Base-by-base conservation (phyloP, 129 eudicot species). In the Tagetes patula region DNA sequence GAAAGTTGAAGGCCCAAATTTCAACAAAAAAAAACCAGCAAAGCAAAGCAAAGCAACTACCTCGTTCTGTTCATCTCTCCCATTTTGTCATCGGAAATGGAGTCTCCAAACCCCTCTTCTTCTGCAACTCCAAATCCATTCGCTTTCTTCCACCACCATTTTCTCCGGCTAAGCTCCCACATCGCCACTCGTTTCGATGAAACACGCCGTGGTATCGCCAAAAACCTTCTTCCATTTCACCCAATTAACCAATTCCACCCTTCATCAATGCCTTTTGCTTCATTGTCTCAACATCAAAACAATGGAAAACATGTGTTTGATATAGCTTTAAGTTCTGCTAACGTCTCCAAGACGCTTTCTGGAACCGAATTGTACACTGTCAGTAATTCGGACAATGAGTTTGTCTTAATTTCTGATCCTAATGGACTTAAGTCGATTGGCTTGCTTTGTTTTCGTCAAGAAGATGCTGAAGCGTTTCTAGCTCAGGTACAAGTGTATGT, bases 361-460 rank as follows among this genome's bases (percentile, higher is more conserved):
- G 98, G 98, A 65, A 93, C 96, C 33, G 80, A 92, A n/a, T 71
- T 93, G 32, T 93, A 85, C 77, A 89, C 98, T 0, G 98, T 93
- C 13, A 85, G 98, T 78, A 93, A 93, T 79, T 82, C 96, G 1
- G 83, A 83, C 64, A 93, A 89, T 46, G 98, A 93, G 72, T 93
- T 93, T 67, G 96, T 93, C 52, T 78, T 93, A 2, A 80, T 93
- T 41, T 93, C 98, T 64, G 95, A 93, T 75, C 92, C 98, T 49
- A 78, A 77, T 34, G 88, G 95, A 13, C 73, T 77, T 3, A 93
- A 90, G 73, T 93, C 98, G 3, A 83, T 93, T 78, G 93, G 98
- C 0, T 87, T 93, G 89, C 82, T 93, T 13, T 93, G 98, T 69
- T 93, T 93, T 74, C 98, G 98, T 20, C 73, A 75, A 55, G 96